Evolutionary conservation across 2,329 filamentous ascomycete genomes (phyloP).

Genomic region (Neoarthrinium moseri): DNA sequence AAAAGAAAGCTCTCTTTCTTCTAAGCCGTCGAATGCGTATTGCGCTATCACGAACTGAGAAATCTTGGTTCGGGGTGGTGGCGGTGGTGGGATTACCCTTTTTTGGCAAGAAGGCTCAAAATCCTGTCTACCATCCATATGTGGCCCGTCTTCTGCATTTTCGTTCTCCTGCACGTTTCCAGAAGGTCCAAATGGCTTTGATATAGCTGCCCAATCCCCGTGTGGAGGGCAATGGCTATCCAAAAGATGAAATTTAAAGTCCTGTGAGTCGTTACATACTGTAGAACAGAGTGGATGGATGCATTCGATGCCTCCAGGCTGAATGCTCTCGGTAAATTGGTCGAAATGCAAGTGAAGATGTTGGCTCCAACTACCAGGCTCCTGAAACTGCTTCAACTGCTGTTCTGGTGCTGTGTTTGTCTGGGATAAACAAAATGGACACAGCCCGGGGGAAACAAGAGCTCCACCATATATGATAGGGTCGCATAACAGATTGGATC

Average conservation of each 20-base stretch:
- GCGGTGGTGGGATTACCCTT: background rate
- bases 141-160: background rate
- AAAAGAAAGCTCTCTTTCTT: background rate
- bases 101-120: background rate
- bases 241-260: constrained; percentile 1
- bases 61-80: background rate
- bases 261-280: background rate
- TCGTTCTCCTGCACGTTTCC: background rate
- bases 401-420: background rate
- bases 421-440: background rate
- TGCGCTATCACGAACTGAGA: background rate
- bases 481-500: background rate
- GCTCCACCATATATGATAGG: background rate
- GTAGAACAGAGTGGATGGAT: background rate
- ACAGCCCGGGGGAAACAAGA: background rate
- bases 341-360: background rate
- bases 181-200: constrained; percentile 1
- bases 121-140: background rate
- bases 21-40: constrained; percentile 2
- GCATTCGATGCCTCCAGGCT: background rate
- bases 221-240: background rate
- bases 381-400: background rate
- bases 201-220: background rate
- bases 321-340: background rate
- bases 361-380: background rate